Conservation (phyloP, 208 protist species). For the Wallacemonas sp. region DNA sequence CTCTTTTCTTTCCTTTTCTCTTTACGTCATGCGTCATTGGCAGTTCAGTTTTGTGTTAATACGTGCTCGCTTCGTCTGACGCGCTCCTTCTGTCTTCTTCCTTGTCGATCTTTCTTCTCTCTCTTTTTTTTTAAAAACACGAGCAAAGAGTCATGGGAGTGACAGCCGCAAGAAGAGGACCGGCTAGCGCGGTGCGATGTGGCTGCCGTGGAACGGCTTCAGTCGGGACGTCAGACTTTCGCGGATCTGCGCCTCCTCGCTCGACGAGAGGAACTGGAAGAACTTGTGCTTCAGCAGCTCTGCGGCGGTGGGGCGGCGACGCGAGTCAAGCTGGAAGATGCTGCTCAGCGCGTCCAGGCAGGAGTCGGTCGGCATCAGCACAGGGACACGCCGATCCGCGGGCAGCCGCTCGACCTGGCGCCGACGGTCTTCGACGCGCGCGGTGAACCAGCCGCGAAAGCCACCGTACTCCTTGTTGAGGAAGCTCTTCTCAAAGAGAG, state of each 20-base stretch:
- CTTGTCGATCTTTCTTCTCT: not conserved
- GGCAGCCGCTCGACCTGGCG: constrained; percentile 1
- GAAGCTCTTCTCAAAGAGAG: constrained; percentile 71
- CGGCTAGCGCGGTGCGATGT: constrained; percentile 20
- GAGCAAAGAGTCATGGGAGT: not conserved
- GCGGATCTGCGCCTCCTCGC: constrained; percentile 22
- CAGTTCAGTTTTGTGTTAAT: too few species aligned
- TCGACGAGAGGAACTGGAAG: constrained; percentile 40
- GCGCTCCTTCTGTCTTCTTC: not conserved
- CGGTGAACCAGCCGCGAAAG: constrained; percentile 57
- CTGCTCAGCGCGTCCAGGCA: constrained; percentile 76
- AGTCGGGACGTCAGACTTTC: constrained; percentile 29
- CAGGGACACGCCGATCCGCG: not conserved
- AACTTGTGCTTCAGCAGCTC: constrained; percentile 82
- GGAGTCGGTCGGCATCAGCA: constrained; percentile 46
- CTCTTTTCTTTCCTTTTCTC: not conserved
- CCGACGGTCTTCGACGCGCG: constrained; percentile 49
- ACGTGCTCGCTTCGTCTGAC: too few species aligned
- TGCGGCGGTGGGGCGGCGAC: constrained; percentile 66
- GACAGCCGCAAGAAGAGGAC: too few species aligned
- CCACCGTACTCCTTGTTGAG: constrained; percentile 63
- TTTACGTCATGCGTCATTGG: not conserved
- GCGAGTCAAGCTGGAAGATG: constrained; percentile 74
- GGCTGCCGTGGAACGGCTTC: constrained; percentile 25
- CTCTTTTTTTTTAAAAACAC: not conserved